These are phyloP conservation scores for Coniochaeta pulveracea DNA, from an alignment of 2,329 filamentous ascomycete species.

Conservation along the genomic window DNA sequence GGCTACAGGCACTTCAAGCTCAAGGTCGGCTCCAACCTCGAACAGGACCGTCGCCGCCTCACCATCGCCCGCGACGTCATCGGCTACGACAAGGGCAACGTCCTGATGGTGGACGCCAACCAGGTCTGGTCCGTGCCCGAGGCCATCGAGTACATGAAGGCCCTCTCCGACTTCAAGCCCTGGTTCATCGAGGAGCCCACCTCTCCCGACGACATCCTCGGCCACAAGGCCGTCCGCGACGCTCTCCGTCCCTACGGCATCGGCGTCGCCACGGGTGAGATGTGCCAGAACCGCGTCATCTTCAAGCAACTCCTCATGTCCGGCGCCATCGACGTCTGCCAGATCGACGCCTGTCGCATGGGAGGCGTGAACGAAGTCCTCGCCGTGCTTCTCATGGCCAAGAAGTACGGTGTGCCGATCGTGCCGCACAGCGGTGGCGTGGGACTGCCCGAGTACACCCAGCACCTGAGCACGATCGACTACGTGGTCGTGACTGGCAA, in stretches of 20 bases:
- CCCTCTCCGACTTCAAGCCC: slow-evolving; percentile 71
- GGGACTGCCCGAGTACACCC: slow-evolving; percentile 85
- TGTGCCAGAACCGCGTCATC: slow-evolving; percentile 90
- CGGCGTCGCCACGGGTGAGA: slow-evolving; percentile 83
- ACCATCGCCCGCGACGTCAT: slow-evolving; percentile 68
- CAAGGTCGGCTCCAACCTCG: slow-evolving; percentile 69
- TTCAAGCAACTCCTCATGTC: slow-evolving; percentile 83
- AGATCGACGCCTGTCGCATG: slow-evolving; percentile 82
- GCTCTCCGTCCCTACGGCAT: slow-evolving; percentile 66
- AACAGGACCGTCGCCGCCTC: slow-evolving; percentile 60
- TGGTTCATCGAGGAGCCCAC: slow-evolving; percentile 97
- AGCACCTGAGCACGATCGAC: slow-evolving; percentile 86
- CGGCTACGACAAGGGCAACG: slow-evolving; percentile 70
- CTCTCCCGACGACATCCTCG: slow-evolving; percentile 78
- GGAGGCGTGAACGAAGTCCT: slow-evolving; percentile 88
- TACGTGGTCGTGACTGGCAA: slow-evolving; percentile 80
- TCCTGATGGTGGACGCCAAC: slow-evolving; percentile 90
- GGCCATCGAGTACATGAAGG: slow-evolving; percentile 76
- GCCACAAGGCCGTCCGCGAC: slow-evolving; percentile 75
- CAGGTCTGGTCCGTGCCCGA: slow-evolving; percentile 88
- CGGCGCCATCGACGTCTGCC: slow-evolving; percentile 76
- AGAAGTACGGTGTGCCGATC: slow-evolving; percentile 67
- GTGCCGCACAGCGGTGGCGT: slow-evolving; percentile 87
- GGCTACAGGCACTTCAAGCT: slow-evolving; percentile 85
- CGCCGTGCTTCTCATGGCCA: slow-evolving; percentile 78